Base-by-base conservation (phyloP, 371 early-diverging fungal species). In the Blastocladiella emersonii region DNA sequence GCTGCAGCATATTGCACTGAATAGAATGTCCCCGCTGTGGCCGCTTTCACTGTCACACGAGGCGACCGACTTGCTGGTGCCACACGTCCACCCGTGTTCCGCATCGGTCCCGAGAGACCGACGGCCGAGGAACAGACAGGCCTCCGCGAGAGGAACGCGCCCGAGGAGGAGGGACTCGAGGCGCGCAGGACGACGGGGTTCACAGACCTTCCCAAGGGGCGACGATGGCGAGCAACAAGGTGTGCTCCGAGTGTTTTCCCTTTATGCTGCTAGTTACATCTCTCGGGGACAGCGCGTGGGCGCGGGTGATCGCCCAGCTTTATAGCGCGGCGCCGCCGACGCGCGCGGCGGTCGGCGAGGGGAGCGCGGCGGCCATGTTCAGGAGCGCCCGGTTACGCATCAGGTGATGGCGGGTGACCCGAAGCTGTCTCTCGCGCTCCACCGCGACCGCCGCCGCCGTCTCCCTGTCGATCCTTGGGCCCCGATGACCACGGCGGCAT, bases 1-100 rank as follows among this genome's bases (percentile, higher is more conserved):
- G 53, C 53, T 51, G 32, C 53, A 30, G 53, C 53, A 30, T 51
- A 51, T 51, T 51, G 53, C 53, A 51, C 53, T 51, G 53, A 51
- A 51, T 51, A 32, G 53, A 51, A 51, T 51, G 53, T 15, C 19
- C 53, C 53, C 53, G 12, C 27, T 27, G 53, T 19, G 53, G 32
- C 53, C 8, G 53, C 53, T 51, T 32, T 51, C 53, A 51, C 45
- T 44, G 45, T 4, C 23, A 5, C 45, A 10, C 45, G 10, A 17
- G 17, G 21, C 10, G 23, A 3, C 45, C 45, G 5, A 17, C 10
- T 44, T 44, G 45, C 45, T 8, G 45, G 45, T 44, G 45, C 45
- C 45, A 21, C 45, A 44, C 21, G 45, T 19, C 45, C 45, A 21
- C 45, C 45, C 45, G 45, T 17, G 19, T 21, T 12, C 45, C 45